Evolutionary conservation across 331 rosid genomes (phyloP).

Genomic region (Arachis monticola): DNA sequence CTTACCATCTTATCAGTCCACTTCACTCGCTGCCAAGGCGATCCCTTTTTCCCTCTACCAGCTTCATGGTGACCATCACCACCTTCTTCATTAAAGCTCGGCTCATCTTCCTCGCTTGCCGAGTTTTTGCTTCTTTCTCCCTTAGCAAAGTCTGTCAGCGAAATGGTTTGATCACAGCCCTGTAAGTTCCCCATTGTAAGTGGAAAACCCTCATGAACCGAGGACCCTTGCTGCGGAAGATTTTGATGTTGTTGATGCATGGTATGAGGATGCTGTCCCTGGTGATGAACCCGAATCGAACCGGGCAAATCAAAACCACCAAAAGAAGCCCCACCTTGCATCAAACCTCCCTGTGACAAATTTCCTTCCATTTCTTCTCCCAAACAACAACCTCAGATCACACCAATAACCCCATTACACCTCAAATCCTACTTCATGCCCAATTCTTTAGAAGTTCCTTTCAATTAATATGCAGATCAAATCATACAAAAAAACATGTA

Average conservation of each 20-base stretch:
- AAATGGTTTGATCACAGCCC: conserved; percentile 62
- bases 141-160: conserved; percentile 60
- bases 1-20: conserved; percentile 95
- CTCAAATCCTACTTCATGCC: conserved; percentile 32
- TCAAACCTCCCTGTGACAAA: conserved; percentile 75
- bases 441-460: conserved; percentile 8
- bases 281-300: conserved; percentile 66
- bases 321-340: conserved; percentile 70
- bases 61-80: conserved; percentile 62
- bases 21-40: conserved; percentile 90
- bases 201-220: conserved; percentile 70
- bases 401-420: conserved; percentile 37
- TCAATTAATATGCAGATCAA: conserved; percentile 20
- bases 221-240: conserved; percentile 60
- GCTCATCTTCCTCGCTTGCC: conserved; percentile 81
- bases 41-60: conserved; percentile 75
- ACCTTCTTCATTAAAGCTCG: conserved; percentile 72
- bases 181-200: conserved; percentile 64
- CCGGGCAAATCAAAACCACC: conserved; percentile 80
- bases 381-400: conserved; percentile 46
- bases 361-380: conserved; percentile 74
- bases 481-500: conserved; percentile 32
- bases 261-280: conserved; percentile 60
- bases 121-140: conserved; percentile 82
- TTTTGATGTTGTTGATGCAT: conserved; percentile 66